Evolutionary conservation across 495 filamentous ascomycete genomes (phyloP), one percentile per base, ranked within the genome.

Genomic region (Extremus antarcticus): DNA sequence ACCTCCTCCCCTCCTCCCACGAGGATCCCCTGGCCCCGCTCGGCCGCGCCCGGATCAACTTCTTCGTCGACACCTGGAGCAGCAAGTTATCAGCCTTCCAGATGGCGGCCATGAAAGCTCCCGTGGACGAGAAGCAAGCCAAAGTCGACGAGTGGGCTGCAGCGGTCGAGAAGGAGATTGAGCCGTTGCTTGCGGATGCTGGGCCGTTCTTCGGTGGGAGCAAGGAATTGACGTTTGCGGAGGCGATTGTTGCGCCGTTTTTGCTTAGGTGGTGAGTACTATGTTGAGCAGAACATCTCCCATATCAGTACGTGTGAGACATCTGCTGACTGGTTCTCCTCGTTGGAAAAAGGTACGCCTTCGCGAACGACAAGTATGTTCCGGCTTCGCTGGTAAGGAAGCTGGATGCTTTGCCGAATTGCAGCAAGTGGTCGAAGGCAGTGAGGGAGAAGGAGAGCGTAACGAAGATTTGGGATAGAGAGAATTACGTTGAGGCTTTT

Each of bases 171-270:
- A 89, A 84, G 68, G 86, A 94, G 61, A 69, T 95, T 50, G 86
- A 87, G 69, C 85, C 86, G 1, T 65, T 86, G 24, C 68, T 95
- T 22, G 66, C 41, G 8, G 78, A 80, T 51, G 83, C 83, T 4
- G 75, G 64, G 0, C 89, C 88, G 0, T 94, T 85, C 72, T 95
- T 92, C 70, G 84, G 82, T n/a, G 89, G 88, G 0, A 84, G 80
- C 52, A 73, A 82, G 49, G 82, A 78, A 63, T 61, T 91, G 32
- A 91, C 87, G 1, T 69, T 88, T 25, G 89, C 80, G 15, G 89
- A 94, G 80, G 88, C 89, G 71, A 57, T 73, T 55, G 16, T 82
- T 43, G 87, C 81, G 0, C 83, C 84, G 0, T 87, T 89, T 67
- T 61, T 85, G 16, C 45, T 90, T 15, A 76, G 86, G 13, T n/a